Evolutionary conservation across 805 yeast species (phyloP).

Genomic region (Metschnikowia arizonensis): DNA sequence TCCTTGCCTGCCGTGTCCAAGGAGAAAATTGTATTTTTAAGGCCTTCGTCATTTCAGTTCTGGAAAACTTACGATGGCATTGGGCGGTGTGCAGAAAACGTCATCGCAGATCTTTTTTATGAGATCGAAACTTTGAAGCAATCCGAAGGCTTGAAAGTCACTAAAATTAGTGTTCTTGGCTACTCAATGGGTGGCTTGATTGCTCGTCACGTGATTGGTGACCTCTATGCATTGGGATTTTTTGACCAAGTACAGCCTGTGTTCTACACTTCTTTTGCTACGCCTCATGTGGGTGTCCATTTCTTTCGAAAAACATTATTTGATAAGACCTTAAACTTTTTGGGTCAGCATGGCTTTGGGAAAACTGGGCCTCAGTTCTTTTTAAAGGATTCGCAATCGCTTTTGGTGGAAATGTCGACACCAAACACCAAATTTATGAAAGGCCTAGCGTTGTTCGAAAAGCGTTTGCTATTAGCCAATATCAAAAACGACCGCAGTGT

Average conservation of each 20-base stretch:
- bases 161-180: constrained; percentile 75
- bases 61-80: constrained; percentile 45
- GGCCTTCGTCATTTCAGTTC: constrained; percentile 39
- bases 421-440: constrained; percentile 46
- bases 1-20: constrained; percentile 23
- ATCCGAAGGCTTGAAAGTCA: constrained; percentile 37
- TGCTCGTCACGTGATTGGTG: constrained; percentile 76
- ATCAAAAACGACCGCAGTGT: constrained; percentile 81
- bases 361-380: constrained; percentile 35
- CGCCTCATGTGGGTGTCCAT: constrained; percentile 60
- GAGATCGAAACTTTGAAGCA: constrained; percentile 37
- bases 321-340: constrained; percentile 29
- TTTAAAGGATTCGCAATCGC: constrained; percentile 35
- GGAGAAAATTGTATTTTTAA: constrained; percentile 31
- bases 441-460: constrained; percentile 56
- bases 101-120: constrained; percentile 35
- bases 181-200: constrained; percentile 89
- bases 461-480: constrained; percentile 65
- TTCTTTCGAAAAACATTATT: constrained; percentile 32
- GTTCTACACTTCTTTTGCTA: constrained; percentile 47
- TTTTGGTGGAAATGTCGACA: constrained; percentile 52
- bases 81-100: constrained; percentile 31
- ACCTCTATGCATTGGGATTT: constrained; percentile 48
- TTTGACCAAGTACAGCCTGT: constrained; percentile 56
- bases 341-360: constrained; percentile 37